Evolutionary conservation across 2,329 filamentous ascomycete genomes (phyloP), one percentile per base, ranked within the genome.

Genomic region (Colletotrichum sp.): DNA sequence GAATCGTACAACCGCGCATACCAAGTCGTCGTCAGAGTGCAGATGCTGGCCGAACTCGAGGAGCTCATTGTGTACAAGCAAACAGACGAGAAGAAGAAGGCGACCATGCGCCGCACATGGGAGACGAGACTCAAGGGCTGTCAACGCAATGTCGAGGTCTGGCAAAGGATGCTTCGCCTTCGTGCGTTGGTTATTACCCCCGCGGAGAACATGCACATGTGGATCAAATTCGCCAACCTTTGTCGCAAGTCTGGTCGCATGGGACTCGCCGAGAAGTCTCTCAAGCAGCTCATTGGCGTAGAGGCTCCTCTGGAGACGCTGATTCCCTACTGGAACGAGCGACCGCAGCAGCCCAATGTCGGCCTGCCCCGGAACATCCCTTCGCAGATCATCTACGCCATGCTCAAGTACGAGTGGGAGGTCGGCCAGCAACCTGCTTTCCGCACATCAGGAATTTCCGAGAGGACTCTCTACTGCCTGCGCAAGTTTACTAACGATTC

Each of bases 1-100:
- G 97, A 99, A 84, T 99, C 96, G 3, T 99, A 99, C 85, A 98
- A 98, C 81, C 93, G 97, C 76, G 98, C 97, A 12, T 99, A 99
- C 85, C 93, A 96, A 79, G 96, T 98, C n/a, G 96, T 99, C 76
- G 96, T 99, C 62, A 94, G 97, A 59, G 96, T 99, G 1, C 97
- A 99, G 85, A 99, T 99, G 98, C 92, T 99, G 80, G 97, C 98
- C 6, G 97, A 99, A 85, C 90, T 99, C 5, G 97, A 99, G 83
- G 97, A 99, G 83, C 96, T 99, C 80, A 99, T 99, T 81, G 92
- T 94, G 9, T 99, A 99, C 89, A 99, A 99, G 87, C 96, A 99
- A 82, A 95, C 95, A 76, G 95, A 98, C 79, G 92, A 92, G 12
- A 95, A 95, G 81, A 98, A 97, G 87, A 95, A 97, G 84, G 94